A percentile compares a stretch with the other conserved stretches of the same genome.
Evolutionary conservation across 148 eudicot species (phyloP).

Genomic region (Fallopia convolvulus): DNA sequence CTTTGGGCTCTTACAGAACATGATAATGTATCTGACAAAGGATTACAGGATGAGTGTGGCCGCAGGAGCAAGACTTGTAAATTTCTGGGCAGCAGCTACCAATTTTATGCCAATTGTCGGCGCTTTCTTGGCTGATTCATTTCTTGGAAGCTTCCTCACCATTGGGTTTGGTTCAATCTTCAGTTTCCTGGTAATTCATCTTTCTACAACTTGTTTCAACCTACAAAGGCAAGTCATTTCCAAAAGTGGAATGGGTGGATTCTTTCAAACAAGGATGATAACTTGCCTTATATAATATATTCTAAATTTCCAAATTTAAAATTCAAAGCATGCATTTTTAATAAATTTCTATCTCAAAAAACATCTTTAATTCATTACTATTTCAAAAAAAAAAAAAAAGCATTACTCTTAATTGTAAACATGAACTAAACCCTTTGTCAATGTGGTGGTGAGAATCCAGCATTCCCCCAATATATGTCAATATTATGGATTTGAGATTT

Average conservation of each 20-base stretch:
- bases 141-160: constrained; percentile 63
- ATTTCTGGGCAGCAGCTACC: constrained; percentile 55
- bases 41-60: constrained; percentile 51
- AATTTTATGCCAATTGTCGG: constrained; percentile 68
- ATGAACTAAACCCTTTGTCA: no score
- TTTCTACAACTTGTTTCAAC: not conserved
- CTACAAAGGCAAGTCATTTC: not conserved
- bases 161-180: constrained; percentile 58
- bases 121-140: constrained; percentile 75
- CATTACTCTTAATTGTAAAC: no score
- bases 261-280: no score
- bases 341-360: no score
- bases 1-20: constrained; percentile 68
- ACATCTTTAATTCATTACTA: no score
- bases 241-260: no score
- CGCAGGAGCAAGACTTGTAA: constrained; percentile 43
- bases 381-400: no score
- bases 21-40: constrained; percentile 61
- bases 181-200: constrained; percentile 45
- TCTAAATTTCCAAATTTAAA: no score
- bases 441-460: not conserved
- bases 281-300: no score
- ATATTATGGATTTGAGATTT: not conserved
- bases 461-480: not conserved
- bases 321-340: no score